Base-by-base conservation (phyloP, 2,329 filamentous ascomycete species). In the Fusarium globosum region DNA sequence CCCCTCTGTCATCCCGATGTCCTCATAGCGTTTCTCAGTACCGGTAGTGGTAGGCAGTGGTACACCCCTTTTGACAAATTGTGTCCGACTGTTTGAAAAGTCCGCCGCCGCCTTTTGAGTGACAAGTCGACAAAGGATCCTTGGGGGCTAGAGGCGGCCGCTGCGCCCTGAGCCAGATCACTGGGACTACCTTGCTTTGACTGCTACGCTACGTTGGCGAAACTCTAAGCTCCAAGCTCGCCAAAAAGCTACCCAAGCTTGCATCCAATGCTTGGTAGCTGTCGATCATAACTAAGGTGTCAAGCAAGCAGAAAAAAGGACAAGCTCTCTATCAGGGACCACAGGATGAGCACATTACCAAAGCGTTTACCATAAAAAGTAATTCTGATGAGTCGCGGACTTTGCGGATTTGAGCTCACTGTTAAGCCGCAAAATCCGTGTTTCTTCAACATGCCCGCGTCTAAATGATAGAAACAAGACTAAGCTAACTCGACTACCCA, bases 161-260 rank as follows among this genome's bases (percentile, higher is more conserved):
- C 70, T 61, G 70, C 65, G 70, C 69, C 69, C 69, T 73, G 69
- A 72, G 69, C 70, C 70, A 72, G 60, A 73, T 73, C 71, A 68
- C 66, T 73, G 70, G 71, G 66, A 69, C 70, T 73, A 49, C 66
- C 49, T 57, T 26, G 15, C 52, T 38, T 28, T 36, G 16, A 35
- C 46, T 61, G 30, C 26, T 26, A 42, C 39, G 38, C 26, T 52
- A 26, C 23, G 21, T 45, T 39, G 39, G 23, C 21, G 30, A 41
- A 61, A 62, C 51, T 51, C 59, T 51, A 65, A 60, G 61, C 59
- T 71, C 30, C 42, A 45, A 42, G 66, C 56, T 46, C 39, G 20
- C 57, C 26, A 23, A 53, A 51, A 2, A 69, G 52, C 48, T 69
- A 53, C n/a, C 30, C 18, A 35, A 52, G 48, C 48, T 52, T 23